Evolutionary conservation across 108 stramenopile genomes (phyloP), one percentile per base, ranked within the genome.

Genomic region (Cyclotella distinguenda): DNA sequence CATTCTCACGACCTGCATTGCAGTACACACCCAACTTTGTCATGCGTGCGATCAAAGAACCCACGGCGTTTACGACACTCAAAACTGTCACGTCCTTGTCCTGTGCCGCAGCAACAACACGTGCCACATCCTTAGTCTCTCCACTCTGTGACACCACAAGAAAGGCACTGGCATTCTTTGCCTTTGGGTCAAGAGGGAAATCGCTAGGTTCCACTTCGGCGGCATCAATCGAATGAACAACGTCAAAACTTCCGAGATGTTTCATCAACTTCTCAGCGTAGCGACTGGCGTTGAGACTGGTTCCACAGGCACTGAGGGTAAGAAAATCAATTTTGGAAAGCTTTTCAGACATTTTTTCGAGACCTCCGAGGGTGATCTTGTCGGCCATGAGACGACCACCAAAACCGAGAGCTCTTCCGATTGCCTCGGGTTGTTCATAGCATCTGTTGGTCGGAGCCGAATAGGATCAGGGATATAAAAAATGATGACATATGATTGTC

Each of bases 221-320:
- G 9, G 97, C 95, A 77, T 98, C 97, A 46, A 95, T 70, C 30
- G 85, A 82, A 33, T 64, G 60, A 4, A 97, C 97, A 39, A 81
- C 84, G 52, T 96, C 92, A 57, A 99, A 95, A 3, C 89, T 84
- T 48, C 92, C 94, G n/a, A 99, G 68, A 31, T 93, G 91, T 69
- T 97, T 95, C 97, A 99, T 99, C 23, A 99, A 73, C 60, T 95
- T 88, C 64, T 97, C 99, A 31, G 89, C 99, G 70, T 98, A 98
- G 59, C 78, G 69, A 42, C 91, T 84, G n/a, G 98, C 95, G 70
- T 97, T 88, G 21, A 95, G 70, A 55, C 92, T 94, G 8, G 99
- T 99, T 6, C 99, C 99, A 68, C 99, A 99, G 1, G 94, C 99
- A 28, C 88, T 88, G 51, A 95, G 68, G 0, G 86, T 87, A 77